These are phyloP conservation scores for Prunus armeniaca DNA, from an alignment of 306 rosid genomes.

Conservation along the genomic window DNA sequence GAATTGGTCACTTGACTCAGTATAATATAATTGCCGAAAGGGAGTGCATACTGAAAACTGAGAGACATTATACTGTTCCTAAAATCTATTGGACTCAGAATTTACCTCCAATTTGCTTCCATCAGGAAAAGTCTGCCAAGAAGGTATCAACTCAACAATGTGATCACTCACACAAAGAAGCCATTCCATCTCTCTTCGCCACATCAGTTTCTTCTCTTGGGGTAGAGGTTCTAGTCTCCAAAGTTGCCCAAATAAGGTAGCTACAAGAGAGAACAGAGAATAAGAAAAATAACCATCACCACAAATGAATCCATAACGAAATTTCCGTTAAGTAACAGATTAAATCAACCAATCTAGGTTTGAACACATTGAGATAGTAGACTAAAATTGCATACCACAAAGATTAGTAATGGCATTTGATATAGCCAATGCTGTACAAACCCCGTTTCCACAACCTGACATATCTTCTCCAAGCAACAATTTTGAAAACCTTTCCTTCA, in stretches of 20 bases:
- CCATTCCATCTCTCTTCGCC: constrained; percentile 90
- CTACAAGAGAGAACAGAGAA: constrained; percentile 33
- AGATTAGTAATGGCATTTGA: constrained; percentile 94
- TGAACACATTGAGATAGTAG: neutral
- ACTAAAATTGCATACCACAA: constrained; percentile 49
- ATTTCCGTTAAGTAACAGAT: neutral
- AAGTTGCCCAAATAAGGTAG: constrained; percentile 82
- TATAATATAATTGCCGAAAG: neutral
- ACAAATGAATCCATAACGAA: neutral
- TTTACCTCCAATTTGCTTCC: constrained; percentile 86
- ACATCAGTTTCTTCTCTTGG: constrained; percentile 65
- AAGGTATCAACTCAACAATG: constrained; percentile 75
- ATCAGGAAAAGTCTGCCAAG: constrained; percentile 81
- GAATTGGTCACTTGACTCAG: neutral
- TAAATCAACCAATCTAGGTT: neutral
- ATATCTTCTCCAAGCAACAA: constrained; percentile 95
- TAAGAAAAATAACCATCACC: neutral
- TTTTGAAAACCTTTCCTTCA: constrained; percentile 92
- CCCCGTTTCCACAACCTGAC: constrained; percentile 98
- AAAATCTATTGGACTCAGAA: neutral
- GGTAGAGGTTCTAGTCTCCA: constrained; percentile 82
- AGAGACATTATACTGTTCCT: neutral
- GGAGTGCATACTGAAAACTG: neutral
- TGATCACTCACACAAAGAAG: constrained; percentile 80
- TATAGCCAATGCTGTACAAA: constrained; percentile 75